Conservation (phyloP, 352 stramenopile species). For the Pythium insidiosum region DNA sequence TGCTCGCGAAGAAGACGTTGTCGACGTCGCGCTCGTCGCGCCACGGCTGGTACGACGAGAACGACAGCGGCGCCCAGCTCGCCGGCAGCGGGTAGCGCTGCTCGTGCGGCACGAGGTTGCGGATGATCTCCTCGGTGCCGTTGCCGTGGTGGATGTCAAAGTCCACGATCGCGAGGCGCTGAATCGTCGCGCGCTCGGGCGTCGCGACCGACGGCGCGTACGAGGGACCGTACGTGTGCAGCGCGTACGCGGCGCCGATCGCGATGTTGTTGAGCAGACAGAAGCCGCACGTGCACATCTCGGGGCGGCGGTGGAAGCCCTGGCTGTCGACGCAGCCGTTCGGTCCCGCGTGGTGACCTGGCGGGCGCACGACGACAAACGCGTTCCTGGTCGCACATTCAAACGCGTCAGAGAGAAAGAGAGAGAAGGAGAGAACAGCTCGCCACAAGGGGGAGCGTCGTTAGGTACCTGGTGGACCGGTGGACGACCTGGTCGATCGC, state of each 20-base stretch:
- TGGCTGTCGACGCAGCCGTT: constrained; percentile 52
- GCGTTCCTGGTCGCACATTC: constrained; percentile 30
- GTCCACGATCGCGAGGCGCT: constrained; percentile 52
- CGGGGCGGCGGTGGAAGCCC: constrained; percentile 36
- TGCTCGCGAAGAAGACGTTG: constrained; percentile 60
- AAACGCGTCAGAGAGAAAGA: no score
- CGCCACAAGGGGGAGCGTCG: no score
- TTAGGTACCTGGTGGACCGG: constrained; percentile 39
- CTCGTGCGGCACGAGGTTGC: constrained; percentile 48
- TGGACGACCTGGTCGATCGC: constrained; percentile 56
- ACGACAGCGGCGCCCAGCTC: constrained; percentile 48
- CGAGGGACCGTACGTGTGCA: constrained; percentile 32
- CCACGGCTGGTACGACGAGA: constrained; percentile 62
- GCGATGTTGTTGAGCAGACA: constrained; percentile 68
- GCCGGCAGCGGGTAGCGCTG: constrained; percentile 55
- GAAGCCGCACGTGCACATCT: constrained; percentile 60
- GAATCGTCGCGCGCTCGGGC: constrained; percentile 13
- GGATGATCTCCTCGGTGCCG: constrained; percentile 56
- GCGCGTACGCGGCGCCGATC: constrained; percentile 49
- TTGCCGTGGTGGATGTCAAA: constrained; percentile 70
- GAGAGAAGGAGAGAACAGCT: no score
- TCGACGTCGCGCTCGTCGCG: constrained; percentile 49
- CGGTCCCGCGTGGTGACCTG: constrained; percentile 48
- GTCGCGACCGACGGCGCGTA: constrained; percentile 17
- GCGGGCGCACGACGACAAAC: constrained; percentile 49